Percentiles rank a stretch among this genome's conserved stretches.
Evolutionary conservation across 768 basidiomycete genomes (phyloP).

Genomic region (Naganishia kalamii): DNA sequence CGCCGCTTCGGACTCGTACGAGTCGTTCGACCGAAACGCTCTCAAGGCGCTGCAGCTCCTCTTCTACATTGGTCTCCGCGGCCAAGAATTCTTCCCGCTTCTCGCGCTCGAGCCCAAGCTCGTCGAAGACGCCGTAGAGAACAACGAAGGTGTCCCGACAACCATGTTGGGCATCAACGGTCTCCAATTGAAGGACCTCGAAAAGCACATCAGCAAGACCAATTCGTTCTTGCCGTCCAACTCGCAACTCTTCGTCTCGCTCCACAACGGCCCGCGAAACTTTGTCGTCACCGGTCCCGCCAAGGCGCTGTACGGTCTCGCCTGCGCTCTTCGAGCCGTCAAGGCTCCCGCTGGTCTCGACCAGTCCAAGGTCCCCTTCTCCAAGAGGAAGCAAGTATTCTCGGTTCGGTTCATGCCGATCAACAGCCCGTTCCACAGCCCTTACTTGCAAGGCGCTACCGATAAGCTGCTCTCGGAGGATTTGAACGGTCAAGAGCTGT

Average conservation of each 20-base stretch:
- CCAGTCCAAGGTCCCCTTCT: conserved; percentile 86
- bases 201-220: conserved; percentile 75
- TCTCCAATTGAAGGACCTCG: conserved; percentile 62
- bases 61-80: conserved; percentile 87
- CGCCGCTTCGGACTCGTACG: conserved; percentile 68
- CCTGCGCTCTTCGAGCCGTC: conserved; percentile 80
- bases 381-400: conserved; percentile 90
- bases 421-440: conserved; percentile 91
- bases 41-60: conserved; percentile 83
- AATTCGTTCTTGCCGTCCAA: conserved; percentile 75
- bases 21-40: conserved; percentile 67
- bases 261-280: conserved; percentile 83
- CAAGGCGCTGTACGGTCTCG: conserved; percentile 85
- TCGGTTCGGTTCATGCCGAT: conserved; percentile 89
- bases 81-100: conserved; percentile 88
- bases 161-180: conserved; percentile 92
- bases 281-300: conserved; percentile 91
- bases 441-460: conserved; percentile 67
- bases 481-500: conserved; percentile 69
- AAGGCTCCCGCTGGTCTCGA: conserved; percentile 80
- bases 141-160: conserved; percentile 84
- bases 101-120: conserved; percentile 81
- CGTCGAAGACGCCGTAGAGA: conserved; percentile 77
- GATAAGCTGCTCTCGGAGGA: conserved; percentile 72
- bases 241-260: conserved; percentile 75